Evolutionary conservation across 2,329 filamentous ascomycete species (phyloP).

Genomic region (Claviceps digitariae): DNA sequence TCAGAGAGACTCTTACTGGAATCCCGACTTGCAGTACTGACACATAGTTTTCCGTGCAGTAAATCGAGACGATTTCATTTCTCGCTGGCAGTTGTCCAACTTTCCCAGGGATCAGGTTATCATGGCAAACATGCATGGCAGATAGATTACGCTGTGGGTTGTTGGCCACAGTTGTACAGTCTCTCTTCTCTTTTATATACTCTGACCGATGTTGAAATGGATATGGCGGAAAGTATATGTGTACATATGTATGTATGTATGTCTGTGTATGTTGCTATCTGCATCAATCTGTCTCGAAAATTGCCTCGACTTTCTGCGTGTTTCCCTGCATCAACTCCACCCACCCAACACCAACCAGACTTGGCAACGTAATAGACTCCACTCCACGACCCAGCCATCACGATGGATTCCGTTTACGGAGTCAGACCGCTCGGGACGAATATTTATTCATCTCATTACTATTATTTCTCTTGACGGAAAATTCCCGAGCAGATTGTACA

Average conservation of each 20-base stretch:
- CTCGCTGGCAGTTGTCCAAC: slow-evolving; percentile 61
- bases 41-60: slow-evolving; percentile 30
- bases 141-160: background rate
- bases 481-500: background rate
- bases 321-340: background rate
- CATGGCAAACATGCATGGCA: slow-evolving; percentile 19
- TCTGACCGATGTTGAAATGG: background rate
- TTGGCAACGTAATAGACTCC: background rate
- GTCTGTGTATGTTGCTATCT: no score
- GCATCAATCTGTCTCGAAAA: no score
- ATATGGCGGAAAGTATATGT: background rate
- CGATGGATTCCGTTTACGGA: background rate
- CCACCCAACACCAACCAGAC: background rate
- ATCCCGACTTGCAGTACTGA: background rate
- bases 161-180: background rate
- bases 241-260: background rate
- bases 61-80: slow-evolving; percentile 69
- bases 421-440: background rate
- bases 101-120: slow-evolving; percentile 35
- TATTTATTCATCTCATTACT: no score
- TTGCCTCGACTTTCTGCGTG: no score
- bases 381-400: background rate
- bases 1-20: background rate
- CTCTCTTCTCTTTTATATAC: background rate
- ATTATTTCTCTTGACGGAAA: no score